These are phyloP conservation scores for Cadophora sp. DNA, from an alignment of 2,329 filamentous ascomycete species.

Conservation along the genomic window DNA sequence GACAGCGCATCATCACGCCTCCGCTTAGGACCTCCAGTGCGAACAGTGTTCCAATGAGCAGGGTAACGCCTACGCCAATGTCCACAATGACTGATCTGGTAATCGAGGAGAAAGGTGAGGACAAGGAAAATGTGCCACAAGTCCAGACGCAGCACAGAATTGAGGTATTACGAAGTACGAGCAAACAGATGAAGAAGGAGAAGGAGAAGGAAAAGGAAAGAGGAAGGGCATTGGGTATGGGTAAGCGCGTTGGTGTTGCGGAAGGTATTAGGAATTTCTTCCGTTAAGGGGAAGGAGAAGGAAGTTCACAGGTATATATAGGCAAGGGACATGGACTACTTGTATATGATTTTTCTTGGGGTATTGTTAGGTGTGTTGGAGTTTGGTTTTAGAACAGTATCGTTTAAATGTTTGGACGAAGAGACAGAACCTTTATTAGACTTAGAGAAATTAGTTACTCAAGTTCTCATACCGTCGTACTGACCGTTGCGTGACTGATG, in stretches of 20 bases:
- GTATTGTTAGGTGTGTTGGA: not conserved
- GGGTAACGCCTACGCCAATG: slow-evolving; percentile 15
- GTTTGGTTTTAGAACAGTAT: not conserved
- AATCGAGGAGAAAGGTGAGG: slow-evolving; percentile 38
- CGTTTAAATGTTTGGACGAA: not conserved
- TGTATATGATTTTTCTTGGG: slow-evolving; percentile 1
- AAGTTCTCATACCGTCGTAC: too few species aligned
- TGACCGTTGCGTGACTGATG: too few species aligned
- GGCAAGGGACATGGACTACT: not conserved
- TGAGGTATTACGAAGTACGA: not conserved
- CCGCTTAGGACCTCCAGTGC: slow-evolving; percentile 41
- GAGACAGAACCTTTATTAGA: not conserved
- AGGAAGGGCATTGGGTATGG: slow-evolving; percentile 19
- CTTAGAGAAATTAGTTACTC: too few species aligned
- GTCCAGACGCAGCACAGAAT: slow-evolving; percentile 25
- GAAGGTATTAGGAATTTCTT: slow-evolving; percentile 43
- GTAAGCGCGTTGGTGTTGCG: slow-evolving; percentile 36
- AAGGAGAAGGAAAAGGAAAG: slow-evolving; percentile 35
- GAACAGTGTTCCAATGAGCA: slow-evolving; percentile 33
- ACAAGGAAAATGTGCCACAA: slow-evolving; percentile 38
- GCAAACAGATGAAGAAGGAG: slow-evolving; percentile 30
- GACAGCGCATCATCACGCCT: slow-evolving; percentile 38
- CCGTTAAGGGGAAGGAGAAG: slow-evolving; percentile 31
- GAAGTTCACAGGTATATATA: not conserved
- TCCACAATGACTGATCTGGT: slow-evolving; percentile 28